Evolutionary conservation across 2,329 filamentous ascomycete species (phyloP).

Genomic region (Colletotrichum echinochloae): DNA sequence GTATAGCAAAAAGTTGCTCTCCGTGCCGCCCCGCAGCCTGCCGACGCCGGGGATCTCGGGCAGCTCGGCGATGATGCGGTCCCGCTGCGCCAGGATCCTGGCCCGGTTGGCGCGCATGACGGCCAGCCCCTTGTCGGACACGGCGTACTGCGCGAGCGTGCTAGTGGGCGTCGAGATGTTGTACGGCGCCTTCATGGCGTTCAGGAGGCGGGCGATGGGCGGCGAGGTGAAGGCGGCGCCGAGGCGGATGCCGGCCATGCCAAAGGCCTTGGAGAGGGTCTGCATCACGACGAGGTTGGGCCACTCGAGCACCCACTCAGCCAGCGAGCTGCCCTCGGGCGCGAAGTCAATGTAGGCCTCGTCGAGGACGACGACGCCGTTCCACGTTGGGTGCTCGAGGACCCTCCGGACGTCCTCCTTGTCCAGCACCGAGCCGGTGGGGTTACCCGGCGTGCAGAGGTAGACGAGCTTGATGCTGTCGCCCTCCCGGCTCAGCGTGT

Average conservation of each 20-base stretch:
- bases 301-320: constrained; percentile 92
- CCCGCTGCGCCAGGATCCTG: constrained; percentile 80
- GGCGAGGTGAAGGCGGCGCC: constrained; percentile 85
- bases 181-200: constrained; percentile 95
- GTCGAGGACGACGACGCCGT: constrained; percentile 91
- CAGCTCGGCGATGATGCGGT: constrained; percentile 79
- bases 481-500: constrained; percentile 67
- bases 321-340: constrained; percentile 79
- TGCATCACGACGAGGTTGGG: constrained; percentile 98
- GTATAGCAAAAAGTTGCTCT: constrained; percentile 90
- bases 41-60: constrained; percentile 83
- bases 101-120: constrained; percentile 79
- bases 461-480: constrained; percentile 87
- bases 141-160: constrained; percentile 79
- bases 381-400: constrained; percentile 91
- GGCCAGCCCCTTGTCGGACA: constrained; percentile 74
- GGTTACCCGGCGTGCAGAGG: constrained; percentile 95
- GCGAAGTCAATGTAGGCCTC: constrained; percentile 98
- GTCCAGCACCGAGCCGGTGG: constrained; percentile 82
- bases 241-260: constrained; percentile 91
- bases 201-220: constrained; percentile 82
- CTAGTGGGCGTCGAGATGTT: constrained; percentile 92
- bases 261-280: constrained; percentile 97
- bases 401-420: constrained; percentile 80
- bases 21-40: constrained; percentile 80